Evolutionary conservation across 2,329 filamentous ascomycete species (phyloP).

Genomic region (Fusarium sacchari): DNA sequence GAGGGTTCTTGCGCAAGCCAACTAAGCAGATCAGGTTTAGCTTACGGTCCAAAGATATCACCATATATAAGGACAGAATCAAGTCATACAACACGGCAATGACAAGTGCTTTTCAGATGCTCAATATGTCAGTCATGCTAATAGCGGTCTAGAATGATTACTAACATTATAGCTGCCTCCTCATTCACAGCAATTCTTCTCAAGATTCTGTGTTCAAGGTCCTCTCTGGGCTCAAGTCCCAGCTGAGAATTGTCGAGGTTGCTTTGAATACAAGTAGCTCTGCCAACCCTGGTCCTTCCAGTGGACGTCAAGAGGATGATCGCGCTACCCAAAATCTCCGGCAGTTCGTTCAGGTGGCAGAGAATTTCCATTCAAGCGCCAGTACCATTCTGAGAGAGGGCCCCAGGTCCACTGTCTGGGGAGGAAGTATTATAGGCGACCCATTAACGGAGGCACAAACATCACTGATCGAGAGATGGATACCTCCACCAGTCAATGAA

Average conservation of each 20-base stretch:
- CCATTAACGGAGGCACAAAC: neutral
- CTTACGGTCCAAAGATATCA: neutral
- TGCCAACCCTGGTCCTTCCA: neutral
- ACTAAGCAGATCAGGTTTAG: neutral
- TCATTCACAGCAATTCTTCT: neutral
- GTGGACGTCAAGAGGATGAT: neutral
- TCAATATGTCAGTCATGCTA: neutral
- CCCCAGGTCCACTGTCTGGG: neutral
- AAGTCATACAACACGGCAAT: neutral
- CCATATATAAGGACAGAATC: neutral
- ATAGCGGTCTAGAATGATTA: rapidly evolving
- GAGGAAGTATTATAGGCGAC: neutral
- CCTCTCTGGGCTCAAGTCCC: neutral
- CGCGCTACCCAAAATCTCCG: neutral
- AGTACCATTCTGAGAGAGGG: neutral
- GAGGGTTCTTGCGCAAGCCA: neutral
- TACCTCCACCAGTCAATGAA: neutral
- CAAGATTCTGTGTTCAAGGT: neutral
- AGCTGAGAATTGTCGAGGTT: neutral
- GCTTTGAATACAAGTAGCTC: neutral
- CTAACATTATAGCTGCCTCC: neutral
- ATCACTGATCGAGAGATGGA: neutral
- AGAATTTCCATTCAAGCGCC: neutral
- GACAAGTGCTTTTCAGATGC: neutral
- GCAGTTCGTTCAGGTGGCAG: neutral